phyloP scores from a whole-genome alignment of 1,284 basidiomycete species.

The Bondarzewia mesenterica region DNA sequence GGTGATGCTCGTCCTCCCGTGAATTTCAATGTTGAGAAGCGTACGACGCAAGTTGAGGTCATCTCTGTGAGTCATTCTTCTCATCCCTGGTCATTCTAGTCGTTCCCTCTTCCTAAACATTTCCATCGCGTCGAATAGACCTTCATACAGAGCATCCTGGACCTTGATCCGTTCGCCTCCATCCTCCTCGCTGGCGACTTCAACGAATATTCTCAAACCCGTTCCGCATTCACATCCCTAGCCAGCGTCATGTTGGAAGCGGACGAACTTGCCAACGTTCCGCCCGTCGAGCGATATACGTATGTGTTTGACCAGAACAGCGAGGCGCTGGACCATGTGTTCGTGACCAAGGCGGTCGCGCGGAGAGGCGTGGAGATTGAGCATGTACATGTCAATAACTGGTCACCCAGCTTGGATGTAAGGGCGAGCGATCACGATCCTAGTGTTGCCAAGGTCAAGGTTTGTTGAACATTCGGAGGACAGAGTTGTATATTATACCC shows the following conservation, averaged over 20 bases:
- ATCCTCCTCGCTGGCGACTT: constrained; percentile 55
- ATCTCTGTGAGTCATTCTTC: constrained; percentile 32
- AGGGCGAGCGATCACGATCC: constrained; percentile 56
- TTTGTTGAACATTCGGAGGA: constrained; percentile 28
- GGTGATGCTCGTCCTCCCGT: constrained; percentile 54
- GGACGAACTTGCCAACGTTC: constrained; percentile 39
- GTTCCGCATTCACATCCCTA: constrained; percentile 42
- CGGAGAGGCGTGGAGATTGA: constrained; percentile 32
- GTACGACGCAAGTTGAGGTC: constrained; percentile 42
- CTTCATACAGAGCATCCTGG: constrained; percentile 42
- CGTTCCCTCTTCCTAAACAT: background rate
- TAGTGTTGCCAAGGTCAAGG: constrained; percentile 37
- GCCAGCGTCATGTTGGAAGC: constrained; percentile 36
- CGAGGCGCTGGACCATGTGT: constrained; percentile 51
- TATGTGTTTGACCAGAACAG: constrained; percentile 54
- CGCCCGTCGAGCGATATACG: constrained; percentile 47
- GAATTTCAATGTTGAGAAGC: constrained; percentile 40
- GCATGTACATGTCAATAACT: constrained; percentile 56
- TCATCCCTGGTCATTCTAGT: background rate
- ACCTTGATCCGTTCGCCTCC: constrained; percentile 36
- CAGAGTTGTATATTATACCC: too few species aligned
- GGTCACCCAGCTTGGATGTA: constrained; percentile 32
- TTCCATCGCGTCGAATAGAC: constrained; percentile 24
- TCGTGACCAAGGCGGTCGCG: constrained; percentile 42
- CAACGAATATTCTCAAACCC: constrained; percentile 46